phyloP scores from a whole-genome alignment of 1,284 basidiomycete genomes.

The Pseudozyma flocculosa region DNA sequence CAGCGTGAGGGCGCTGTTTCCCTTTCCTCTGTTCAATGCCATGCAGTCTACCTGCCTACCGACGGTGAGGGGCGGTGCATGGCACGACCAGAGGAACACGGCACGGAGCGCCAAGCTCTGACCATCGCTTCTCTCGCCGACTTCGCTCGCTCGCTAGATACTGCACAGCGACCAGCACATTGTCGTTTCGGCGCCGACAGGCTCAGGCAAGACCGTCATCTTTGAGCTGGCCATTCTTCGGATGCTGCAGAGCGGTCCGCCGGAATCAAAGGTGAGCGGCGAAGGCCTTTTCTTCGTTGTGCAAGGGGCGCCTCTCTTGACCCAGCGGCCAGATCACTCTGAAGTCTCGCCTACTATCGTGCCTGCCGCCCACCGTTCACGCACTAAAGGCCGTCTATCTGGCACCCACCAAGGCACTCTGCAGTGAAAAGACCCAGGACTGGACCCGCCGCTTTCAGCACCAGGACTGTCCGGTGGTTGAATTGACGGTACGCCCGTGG shows the following conservation, averaged over 20 bases:
- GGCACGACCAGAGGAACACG: neutral
- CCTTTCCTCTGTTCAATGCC: constrained; percentile 84
- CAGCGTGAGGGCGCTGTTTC: constrained; percentile 75
- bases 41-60: constrained; percentile 82
- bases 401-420: constrained; percentile 83
- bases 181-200: constrained; percentile 61
- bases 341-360: too few species aligned
- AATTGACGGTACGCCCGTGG: constrained; percentile 76
- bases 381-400: constrained; percentile 93
- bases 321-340: too few species aligned
- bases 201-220: constrained; percentile 63
- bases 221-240: constrained; percentile 88
- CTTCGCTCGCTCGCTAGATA: too few species aligned
- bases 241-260: constrained; percentile 64
- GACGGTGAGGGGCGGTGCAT: constrained; percentile 62
- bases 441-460: constrained; percentile 78
- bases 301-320: constrained; percentile 58
- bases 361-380: too few species aligned
- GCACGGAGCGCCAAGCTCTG: too few species aligned
- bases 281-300: too few species aligned
- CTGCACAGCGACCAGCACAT: constrained; percentile 72
- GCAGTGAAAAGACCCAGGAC: constrained; percentile 78
- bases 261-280: constrained; percentile 7
- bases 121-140: too few species aligned
- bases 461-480: constrained; percentile 72